Conservation (phyloP, 257 asterid species). For the Nicotiana attenuata region DNA sequence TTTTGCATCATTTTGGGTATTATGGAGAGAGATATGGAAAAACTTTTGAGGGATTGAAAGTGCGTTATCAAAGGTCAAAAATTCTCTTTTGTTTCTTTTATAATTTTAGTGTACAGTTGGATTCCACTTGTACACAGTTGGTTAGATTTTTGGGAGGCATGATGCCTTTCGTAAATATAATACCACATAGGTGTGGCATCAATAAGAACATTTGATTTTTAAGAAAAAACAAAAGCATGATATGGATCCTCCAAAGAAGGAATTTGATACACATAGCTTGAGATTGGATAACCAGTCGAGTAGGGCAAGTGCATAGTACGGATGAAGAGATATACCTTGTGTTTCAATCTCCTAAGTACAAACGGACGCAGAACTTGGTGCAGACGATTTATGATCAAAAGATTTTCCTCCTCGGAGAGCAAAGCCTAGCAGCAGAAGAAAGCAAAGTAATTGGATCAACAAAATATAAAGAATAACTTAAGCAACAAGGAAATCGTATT, state of each 20-base stretch:
- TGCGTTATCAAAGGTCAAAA: not conserved
- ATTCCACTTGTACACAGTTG: not conserved
- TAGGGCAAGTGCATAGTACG: not conserved
- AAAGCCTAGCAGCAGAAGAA: conserved; percentile 55
- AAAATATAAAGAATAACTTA: conserved; percentile 6
- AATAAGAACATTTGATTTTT: not conserved
- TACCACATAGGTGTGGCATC: not conserved
- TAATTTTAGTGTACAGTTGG: not conserved
- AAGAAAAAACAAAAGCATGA: not conserved
- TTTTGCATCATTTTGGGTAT: not conserved
- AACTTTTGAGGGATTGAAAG: not conserved
- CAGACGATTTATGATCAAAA: conserved; percentile 92
- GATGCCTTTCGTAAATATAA: not conserved
- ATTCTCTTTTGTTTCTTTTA: not conserved
- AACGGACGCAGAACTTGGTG: conserved; percentile 99
- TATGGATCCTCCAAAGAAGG: not conserved
- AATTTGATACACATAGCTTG: not conserved
- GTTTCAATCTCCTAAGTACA: conserved; percentile 95
- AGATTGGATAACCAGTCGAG: not conserved
- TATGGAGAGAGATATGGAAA: not conserved
- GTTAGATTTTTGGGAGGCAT: not conserved
- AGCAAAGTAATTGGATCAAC: conserved; percentile 15
- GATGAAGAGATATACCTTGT: conserved; percentile 58
- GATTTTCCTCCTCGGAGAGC: conserved; percentile 98
- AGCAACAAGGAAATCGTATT: not conserved